Base-by-base conservation (phyloP, 768 basidiomycete genomes). In the Lactarius hatsudake region DNA sequence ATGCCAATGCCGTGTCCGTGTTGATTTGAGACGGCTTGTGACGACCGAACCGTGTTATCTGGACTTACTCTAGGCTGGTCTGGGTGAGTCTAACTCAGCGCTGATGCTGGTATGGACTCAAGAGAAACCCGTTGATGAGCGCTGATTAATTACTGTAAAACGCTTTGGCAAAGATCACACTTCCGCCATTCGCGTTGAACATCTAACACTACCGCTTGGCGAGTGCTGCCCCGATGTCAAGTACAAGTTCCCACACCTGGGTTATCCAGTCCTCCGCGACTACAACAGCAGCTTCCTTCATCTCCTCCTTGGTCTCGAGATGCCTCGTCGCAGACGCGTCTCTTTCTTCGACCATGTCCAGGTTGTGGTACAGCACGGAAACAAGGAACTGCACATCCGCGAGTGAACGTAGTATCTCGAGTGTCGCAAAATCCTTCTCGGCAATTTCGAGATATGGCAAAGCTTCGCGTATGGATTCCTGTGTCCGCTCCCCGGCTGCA, bases 301-400 rank as follows among this genome's bases (percentile, higher is more conserved):
- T 76, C 64, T 80, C 72, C 26, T 77, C 78, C 48, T 82, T 77
- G 0, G 85, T 83, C 43, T 74, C 74, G 15, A 79, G 74, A 71
- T 88, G 84, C 48, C 84, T 79, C 66, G 75, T 74, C 5, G 85
- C 82, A 0, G 79, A 81, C 4, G 79, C 82, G 60, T 91, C 85
- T 43, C 92, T 79, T 66, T 89, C 83, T 30, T 70, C 70, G 40
- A 74, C 73, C 78, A 84, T 79, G 3, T 81, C 85, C 40, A 92
- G 78, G 69, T 89, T 93, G 76, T 94, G 84, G 74, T 87, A 88
- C 34, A 91, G 80, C 45, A 90, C 83, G 10, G 90, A 85, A 36
- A 88, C 76, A 61, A 90, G 75, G 78, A 89, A 93, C 68, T 89
- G 88, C 23, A 90, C 88, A 72, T 91, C 89, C 71, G 83, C 81